phyloP scores from a whole-genome alignment of 1,139 yeast genomes.

The Candida pseudocylindracea region DNA sequence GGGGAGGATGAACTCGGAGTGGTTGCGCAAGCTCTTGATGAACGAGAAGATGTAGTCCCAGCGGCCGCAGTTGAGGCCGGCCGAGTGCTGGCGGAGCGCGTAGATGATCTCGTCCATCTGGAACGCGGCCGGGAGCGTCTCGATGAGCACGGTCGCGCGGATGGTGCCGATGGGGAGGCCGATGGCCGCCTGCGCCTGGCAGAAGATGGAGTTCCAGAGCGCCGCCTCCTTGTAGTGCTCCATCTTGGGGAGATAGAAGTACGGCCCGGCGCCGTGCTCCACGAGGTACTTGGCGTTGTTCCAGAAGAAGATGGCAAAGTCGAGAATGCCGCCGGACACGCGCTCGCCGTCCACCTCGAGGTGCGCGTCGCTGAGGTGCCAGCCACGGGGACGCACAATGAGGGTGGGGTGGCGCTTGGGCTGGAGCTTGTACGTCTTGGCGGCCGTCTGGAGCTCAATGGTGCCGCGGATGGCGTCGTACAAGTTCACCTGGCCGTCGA shows the following conservation, averaged over 20 bases:
- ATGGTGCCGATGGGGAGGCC: constrained; percentile 49
- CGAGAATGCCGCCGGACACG: constrained; percentile 52
- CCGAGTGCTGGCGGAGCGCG: constrained; percentile 52
- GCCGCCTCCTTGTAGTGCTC: constrained; percentile 65
- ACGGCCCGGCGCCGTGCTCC: constrained; percentile 48
- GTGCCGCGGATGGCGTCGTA: constrained; percentile 68
- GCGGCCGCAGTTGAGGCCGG: constrained; percentile 65
- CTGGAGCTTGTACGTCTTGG: constrained; percentile 40
- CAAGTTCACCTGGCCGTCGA: constrained; percentile 77
- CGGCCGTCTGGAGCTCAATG: constrained; percentile 30
- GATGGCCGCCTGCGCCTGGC: constrained; percentile 44
- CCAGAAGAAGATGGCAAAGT: constrained; percentile 57
- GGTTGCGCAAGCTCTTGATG: constrained; percentile 44
- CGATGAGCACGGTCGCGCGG: constrained; percentile 60
- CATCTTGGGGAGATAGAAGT: constrained; percentile 64
- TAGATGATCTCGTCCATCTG: constrained; percentile 69
- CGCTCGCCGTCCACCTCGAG: constrained; percentile 56
- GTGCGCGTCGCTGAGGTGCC: constrained; percentile 66
- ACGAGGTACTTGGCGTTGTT: constrained; percentile 45
- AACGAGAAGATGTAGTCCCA: constrained; percentile 68
- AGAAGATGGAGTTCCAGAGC: constrained; percentile 60
- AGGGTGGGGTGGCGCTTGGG: constrained; percentile 46
- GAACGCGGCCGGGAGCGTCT: constrained; percentile 57
- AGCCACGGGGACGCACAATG: constrained; percentile 71
- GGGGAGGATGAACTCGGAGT: constrained; percentile 41